Conservation (phyloP, 176 grass and related monocot species). For the Triticum turgidum region DNA sequence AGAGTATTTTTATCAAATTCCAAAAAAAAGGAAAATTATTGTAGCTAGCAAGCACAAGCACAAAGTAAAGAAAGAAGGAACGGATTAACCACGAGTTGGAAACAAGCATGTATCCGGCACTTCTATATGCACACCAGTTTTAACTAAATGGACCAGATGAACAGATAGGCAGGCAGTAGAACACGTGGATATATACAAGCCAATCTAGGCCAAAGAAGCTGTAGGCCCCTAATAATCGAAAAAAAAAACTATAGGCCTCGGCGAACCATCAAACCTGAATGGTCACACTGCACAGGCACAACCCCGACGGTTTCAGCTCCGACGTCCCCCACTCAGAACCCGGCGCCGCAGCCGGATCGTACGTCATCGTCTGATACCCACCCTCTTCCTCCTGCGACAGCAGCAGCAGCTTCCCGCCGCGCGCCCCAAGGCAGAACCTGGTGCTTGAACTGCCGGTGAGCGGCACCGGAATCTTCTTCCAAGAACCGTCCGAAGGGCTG, state of each 20-base stretch:
- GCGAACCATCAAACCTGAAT: constrained; percentile 48
- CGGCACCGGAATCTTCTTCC: constrained; percentile 43
- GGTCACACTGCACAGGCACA: constrained; percentile 62
- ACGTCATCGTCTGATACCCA: constrained; percentile 50
- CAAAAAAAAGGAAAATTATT: no score
- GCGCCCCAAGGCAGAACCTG: constrained; percentile 54
- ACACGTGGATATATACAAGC: not conserved
- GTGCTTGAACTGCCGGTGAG: constrained; percentile 52
- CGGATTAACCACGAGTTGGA: no score
- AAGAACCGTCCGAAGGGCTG: constrained; percentile 40
- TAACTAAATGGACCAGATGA: no score
- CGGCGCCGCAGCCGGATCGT: constrained; percentile 43
- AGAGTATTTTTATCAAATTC: no score
- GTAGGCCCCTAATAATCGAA: not conserved
- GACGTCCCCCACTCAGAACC: constrained; percentile 62
- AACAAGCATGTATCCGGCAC: no score
- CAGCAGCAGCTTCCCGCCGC: constrained; percentile 48
- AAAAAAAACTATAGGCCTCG: not conserved
- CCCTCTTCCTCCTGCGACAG: constrained; percentile 50
- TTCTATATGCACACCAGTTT: no score
- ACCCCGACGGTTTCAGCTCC: constrained; percentile 35
- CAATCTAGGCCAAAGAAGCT: not conserved
- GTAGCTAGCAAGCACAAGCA: no score
- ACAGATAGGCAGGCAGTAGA: not conserved
- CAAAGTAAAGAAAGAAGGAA: no score